A percentile compares a stretch with the other conserved stretches of the same genome.
phyloP scores from a whole-genome alignment of 1,284 basidiomycete species.

The Malassezia sympodialis region DNA sequence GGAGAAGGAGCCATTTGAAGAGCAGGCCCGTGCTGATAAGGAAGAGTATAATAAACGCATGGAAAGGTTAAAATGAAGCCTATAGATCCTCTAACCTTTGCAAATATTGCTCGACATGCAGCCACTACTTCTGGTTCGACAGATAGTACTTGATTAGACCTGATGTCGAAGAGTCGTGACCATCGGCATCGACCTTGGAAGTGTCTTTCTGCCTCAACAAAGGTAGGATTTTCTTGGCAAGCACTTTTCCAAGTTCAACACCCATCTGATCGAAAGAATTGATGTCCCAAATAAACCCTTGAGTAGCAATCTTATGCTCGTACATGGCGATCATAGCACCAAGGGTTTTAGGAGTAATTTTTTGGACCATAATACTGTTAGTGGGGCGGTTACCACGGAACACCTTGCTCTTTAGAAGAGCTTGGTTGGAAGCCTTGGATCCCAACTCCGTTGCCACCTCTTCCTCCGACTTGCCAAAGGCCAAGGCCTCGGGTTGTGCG shows the following conservation, averaged over 20 bases:
- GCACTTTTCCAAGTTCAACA: conserved; percentile 67
- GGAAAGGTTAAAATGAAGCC: conserved; percentile 22
- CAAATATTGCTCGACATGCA: background rate
- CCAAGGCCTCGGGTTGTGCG: conserved; percentile 80
- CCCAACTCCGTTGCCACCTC: conserved; percentile 72
- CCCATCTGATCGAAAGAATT: conserved; percentile 72
- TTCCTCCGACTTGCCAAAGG: conserved; percentile 91
- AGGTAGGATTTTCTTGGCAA: conserved; percentile 86
- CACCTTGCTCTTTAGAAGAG: conserved; percentile 89
- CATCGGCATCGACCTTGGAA: conserved; percentile 57
- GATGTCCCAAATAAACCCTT: conserved; percentile 94
- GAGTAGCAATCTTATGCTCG: conserved; percentile 98
- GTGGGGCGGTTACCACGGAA: conserved; percentile 96
- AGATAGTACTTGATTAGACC: conserved; percentile 41
- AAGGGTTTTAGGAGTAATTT: conserved; percentile 77
- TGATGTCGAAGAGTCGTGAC: conserved; percentile 69
- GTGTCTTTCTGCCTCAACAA: conserved; percentile 66
- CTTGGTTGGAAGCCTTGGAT: conserved; percentile 61
- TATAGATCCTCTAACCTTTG: background rate
- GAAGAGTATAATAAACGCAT: conserved; percentile 29
- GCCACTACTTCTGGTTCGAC: conserved; percentile 23
- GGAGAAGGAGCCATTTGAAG: conserved; percentile 32
- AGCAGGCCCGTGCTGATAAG: conserved; percentile 20
- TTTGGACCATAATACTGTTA: conserved; percentile 89
- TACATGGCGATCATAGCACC: conserved; percentile 83